Percentiles rank a stretch among this genome's conserved stretches.
Conservation (phyloP, 2,329 filamentous ascomycete species). For the Colletotrichum euphorbiae region DNA sequence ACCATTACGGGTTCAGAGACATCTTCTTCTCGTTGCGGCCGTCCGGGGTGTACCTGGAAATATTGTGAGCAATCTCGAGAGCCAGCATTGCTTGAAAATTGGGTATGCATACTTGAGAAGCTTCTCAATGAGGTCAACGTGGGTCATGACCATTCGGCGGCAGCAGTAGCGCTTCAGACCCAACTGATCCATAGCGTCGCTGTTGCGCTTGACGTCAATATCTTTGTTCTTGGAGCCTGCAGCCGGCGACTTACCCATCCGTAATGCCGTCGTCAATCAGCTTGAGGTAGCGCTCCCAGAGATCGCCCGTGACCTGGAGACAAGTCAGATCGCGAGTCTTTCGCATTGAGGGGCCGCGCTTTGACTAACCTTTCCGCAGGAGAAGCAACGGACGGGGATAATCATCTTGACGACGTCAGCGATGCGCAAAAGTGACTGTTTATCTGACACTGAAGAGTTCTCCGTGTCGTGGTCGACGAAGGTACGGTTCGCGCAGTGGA, state of each 20-base stretch:
- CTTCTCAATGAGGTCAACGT: conserved; percentile 99
- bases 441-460: background rate
- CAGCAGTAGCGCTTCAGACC: conserved; percentile 97
- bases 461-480: background rate
- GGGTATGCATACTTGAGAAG: conserved; percentile 79
- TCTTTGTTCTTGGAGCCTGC: background rate
- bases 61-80: conserved; percentile 39
- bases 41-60: conserved; percentile 68
- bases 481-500: background rate
- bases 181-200: conserved; percentile 95
- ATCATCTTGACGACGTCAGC: conserved; percentile 76
- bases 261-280: conserved; percentile 82
- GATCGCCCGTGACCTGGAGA: conserved; percentile 89
- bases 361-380: conserved; percentile 89
- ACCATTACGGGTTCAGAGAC: conserved; percentile 48
- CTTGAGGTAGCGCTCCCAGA: conserved; percentile 96
- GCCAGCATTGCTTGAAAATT: background rate
- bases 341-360: conserved; percentile 1
- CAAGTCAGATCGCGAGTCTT: conserved; percentile 46
- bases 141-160: conserved; percentile 99
- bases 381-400: conserved; percentile 98
- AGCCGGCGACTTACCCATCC: conserved; percentile 72
- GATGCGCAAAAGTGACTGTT: background rate
- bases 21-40: conserved; percentile 73
- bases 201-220: conserved; percentile 52